Evolutionary conservation across 2,329 filamentous ascomycete genomes (phyloP).

Genomic region (Elsinoe arachidis): DNA sequence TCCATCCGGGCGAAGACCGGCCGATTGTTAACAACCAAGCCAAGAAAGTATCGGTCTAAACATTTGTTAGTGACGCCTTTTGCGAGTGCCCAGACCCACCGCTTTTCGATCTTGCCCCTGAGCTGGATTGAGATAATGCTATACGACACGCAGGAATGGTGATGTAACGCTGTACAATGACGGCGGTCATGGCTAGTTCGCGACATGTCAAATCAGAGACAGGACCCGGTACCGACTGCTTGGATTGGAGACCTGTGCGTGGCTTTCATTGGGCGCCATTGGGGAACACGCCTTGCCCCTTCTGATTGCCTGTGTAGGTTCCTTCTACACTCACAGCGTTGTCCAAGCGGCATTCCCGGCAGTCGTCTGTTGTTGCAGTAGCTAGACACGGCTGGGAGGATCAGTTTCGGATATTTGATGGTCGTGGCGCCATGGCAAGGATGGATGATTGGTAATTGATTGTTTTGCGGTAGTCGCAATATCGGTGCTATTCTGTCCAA

Average conservation of each 20-base stretch:
- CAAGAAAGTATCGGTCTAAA: background rate
- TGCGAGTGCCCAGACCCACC: background rate
- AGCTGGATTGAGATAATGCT: background rate
- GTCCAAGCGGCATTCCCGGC: background rate
- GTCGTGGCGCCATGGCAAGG: background rate
- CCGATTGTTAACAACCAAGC: slow-evolving; percentile 3
- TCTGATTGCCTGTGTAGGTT: background rate
- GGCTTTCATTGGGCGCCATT: background rate
- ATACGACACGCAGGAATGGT: background rate
- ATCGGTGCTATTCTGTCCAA: no score
- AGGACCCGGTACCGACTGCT: background rate
- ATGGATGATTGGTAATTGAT: no score
- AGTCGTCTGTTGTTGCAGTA: background rate
- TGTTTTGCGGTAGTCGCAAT: no score
- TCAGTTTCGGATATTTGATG: background rate
- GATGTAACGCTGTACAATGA: background rate
- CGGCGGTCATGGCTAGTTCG: background rate
- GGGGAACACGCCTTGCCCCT: background rate
- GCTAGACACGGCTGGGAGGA: background rate
- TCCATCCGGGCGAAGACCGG: slow-evolving; percentile 4
- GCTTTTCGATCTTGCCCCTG: background rate
- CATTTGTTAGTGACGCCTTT: background rate
- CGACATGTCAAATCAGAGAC: background rate
- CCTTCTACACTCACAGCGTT: background rate
- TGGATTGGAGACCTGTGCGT: background rate